Base-by-base conservation (phyloP, 2,329 filamentous ascomycete genomes). In the Botryosphaeria agaves region DNA sequence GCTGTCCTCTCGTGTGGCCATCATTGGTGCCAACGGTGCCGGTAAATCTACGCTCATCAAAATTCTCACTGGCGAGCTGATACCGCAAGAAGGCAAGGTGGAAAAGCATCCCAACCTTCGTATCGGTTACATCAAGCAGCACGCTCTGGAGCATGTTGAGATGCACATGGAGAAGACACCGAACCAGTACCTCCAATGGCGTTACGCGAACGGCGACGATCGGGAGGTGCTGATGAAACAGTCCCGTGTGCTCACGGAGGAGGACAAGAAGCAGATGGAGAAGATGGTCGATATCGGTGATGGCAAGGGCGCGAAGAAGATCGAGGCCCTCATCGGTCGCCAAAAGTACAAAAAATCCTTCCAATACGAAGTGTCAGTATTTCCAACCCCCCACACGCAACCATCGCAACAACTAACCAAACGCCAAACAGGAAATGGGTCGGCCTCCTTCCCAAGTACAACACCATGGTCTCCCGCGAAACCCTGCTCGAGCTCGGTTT, bases 121-220 rank as follows among this genome's bases (percentile, higher is more conserved):
- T 66, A 94, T 98, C 46, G 89, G 89, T 32, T 98, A 98, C 64
- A 95, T 98, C 64, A 95, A 95, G 64, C 89, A 98, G 63, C 89
- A 98, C 56, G 89, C 89, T 26, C 69, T 98, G 8, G 89, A 98
- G 65, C 89, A 98, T 71, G 89, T 98, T 7, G 87, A 98, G 61
- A 93, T 94, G 87, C 89, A 98, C 51, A 65, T 95, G 43, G 89
- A 98, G 59, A 98, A 98, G 72, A 98, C 89, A 0, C 89, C 89
- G 24, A 95, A 93, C 54, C 89, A 98, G 59, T 98, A 98, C 51
- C 69, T 98, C 19, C 89, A 95, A 59, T 98, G 89, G 89, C 81
- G 89, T 46, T 98, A 95, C 51, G 82, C 82, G 46, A 83, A 95
- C 48, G 89, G 89, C 48, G 89, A 95, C 44, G 89, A 98, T 46